These are phyloP conservation scores for Gynandropsis gynandra DNA, from an alignment of 345 rosid species.

Conservation along the genomic window DNA sequence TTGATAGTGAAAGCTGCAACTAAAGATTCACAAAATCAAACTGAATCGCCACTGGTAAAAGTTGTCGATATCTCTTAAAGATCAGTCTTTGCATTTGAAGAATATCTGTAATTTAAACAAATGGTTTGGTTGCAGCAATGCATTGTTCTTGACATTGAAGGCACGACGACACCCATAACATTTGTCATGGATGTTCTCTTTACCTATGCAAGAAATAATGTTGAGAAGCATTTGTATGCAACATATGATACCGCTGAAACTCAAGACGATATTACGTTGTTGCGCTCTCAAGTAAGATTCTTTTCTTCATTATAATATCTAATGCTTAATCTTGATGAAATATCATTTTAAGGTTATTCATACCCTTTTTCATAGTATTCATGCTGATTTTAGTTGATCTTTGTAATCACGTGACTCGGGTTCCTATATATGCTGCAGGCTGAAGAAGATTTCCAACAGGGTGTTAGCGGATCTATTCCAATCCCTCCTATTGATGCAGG, in stretches of 20 bases:
- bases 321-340: too few species aligned
- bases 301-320: neutral
- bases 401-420: slow-evolving; percentile 12
- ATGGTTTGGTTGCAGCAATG: slow-evolving; percentile 50
- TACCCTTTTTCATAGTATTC: too few species aligned
- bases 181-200: slow-evolving; percentile 86
- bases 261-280: slow-evolving; percentile 63
- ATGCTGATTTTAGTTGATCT: neutral
- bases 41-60: slow-evolving; percentile 43
- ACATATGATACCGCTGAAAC: slow-evolving; percentile 77
- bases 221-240: slow-evolving; percentile 65
- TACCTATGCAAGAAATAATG: slow-evolving; percentile 90
- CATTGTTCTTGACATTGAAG: slow-evolving; percentile 94
- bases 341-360: too few species aligned
- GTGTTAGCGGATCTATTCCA: slow-evolving; percentile 58
- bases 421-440: slow-evolving; percentile 39
- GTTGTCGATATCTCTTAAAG: neutral
- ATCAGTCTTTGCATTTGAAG: neutral
- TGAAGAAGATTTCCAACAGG: slow-evolving; percentile 65
- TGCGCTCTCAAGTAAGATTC: slow-evolving; percentile 64
- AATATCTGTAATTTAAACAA: slow-evolving; percentile 1
- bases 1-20: slow-evolving; percentile 34
- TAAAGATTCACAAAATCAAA: slow-evolving; percentile 37
- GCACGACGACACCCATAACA: slow-evolving; percentile 93
- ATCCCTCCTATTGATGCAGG: slow-evolving; percentile 66